These are phyloP conservation scores for Antrodiella citrinella DNA, from an alignment of 768 basidiomycete species.

Conservation along the genomic window DNA sequence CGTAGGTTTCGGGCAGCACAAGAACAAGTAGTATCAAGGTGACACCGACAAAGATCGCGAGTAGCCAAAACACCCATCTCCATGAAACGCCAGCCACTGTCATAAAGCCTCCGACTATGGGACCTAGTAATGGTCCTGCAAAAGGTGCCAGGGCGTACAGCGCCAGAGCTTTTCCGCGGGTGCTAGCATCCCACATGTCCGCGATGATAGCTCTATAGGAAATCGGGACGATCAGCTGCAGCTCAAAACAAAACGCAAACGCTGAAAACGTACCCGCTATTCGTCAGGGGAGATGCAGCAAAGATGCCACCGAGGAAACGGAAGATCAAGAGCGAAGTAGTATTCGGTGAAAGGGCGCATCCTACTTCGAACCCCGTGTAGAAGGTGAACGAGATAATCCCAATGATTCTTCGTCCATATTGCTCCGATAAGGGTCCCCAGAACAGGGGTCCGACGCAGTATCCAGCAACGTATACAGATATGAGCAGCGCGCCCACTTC, in stretches of 20 bases:
- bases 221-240: background rate
- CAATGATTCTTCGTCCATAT: slow-evolving; percentile 52
- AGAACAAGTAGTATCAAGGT: slow-evolving; percentile 46
- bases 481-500: slow-evolving; percentile 45
- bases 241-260: background rate
- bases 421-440: slow-evolving; percentile 26
- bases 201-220: slow-evolving; percentile 18
- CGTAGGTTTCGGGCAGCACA: slow-evolving; percentile 64
- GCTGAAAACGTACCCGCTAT: background rate
- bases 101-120: slow-evolving; percentile 29
- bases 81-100: slow-evolving; percentile 37
- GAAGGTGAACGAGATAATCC: slow-evolving; percentile 45
- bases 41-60: slow-evolving; percentile 47
- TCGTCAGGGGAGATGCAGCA: background rate
- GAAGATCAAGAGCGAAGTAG: slow-evolving; percentile 44
- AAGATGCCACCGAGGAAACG: background rate
- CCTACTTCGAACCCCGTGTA: slow-evolving; percentile 59
- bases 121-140: slow-evolving; percentile 45
- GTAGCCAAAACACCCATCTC: slow-evolving; percentile 63
- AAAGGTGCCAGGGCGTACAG: slow-evolving; percentile 43
- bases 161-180: slow-evolving; percentile 57
- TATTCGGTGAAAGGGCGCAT: slow-evolving; percentile 49
- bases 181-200: slow-evolving; percentile 49
- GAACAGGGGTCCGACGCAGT: slow-evolving; percentile 37
- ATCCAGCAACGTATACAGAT: slow-evolving; percentile 54